phyloP scores from a whole-genome alignment of 169 alveolate species.

The Babesia ovis region DNA sequence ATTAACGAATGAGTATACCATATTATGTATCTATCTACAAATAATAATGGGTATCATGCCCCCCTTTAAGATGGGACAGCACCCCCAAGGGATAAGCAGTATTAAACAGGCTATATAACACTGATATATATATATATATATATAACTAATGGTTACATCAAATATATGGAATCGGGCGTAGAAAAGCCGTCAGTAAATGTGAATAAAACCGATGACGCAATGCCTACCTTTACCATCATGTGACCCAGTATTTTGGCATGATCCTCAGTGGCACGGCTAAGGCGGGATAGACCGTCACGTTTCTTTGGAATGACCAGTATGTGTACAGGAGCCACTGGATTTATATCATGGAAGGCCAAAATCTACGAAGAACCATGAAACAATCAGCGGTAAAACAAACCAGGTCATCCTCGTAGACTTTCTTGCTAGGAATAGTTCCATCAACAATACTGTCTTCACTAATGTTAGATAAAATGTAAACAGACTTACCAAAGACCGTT shows the following conservation, averaged over 20 bases:
- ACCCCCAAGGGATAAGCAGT: no score
- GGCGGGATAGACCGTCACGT: slow-evolving; percentile 84
- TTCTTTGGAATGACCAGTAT: slow-evolving; percentile 89
- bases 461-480: background rate
- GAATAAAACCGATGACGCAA: background rate
- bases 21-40: background rate
- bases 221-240: slow-evolving; percentile 80
- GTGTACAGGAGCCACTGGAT: slow-evolving; percentile 92
- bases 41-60: no score
- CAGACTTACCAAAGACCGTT: slow-evolving; percentile 27
- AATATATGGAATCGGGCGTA: no score
- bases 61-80: no score
- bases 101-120: no score
- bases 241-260: slow-evolving; percentile 88
- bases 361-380: slow-evolving; percentile 42
- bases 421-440: slow-evolving; percentile 61
- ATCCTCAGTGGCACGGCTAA: slow-evolving; percentile 83
- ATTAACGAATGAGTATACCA: background rate
- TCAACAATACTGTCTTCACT: slow-evolving; percentile 37
- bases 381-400: slow-evolving; percentile 8
- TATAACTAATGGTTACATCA: no score
- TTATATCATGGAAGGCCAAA: slow-evolving; percentile 89
- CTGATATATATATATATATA: no score
- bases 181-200: no score
- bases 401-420: slow-evolving; percentile 69